phyloP scores from a whole-genome alignment of 176 grass and related monocot species.

The Paspalum notatum region DNA sequence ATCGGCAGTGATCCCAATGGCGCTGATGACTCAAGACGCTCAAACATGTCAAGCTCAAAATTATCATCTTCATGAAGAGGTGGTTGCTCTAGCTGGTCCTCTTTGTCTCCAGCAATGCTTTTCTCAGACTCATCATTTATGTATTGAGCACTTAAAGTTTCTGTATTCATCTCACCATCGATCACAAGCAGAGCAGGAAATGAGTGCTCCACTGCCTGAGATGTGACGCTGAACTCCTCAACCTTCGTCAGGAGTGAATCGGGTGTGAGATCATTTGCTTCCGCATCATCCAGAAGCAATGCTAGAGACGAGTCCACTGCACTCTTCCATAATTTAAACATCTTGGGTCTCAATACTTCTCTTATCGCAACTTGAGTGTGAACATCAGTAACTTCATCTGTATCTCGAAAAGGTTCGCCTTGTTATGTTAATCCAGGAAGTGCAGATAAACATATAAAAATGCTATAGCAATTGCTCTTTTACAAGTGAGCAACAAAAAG shows the following conservation, averaged over 20 bases:
- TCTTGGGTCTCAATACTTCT: conserved; percentile 63
- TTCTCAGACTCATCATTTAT: conserved; percentile 35
- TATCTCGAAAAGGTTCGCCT: conserved; percentile 15
- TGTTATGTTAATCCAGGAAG: conserved; percentile 19
- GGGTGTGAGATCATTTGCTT: conserved; percentile 57
- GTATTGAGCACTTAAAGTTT: conserved; percentile 27
- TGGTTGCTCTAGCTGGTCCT: conserved; percentile 32
- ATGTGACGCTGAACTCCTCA: conserved; percentile 67
- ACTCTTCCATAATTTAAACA: conserved; percentile 69
- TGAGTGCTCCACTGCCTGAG: conserved; percentile 70
- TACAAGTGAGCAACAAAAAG: background rate
- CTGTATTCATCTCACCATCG: conserved; percentile 17
- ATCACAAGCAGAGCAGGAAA: conserved; percentile 70
- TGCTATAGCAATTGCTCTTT: background rate
- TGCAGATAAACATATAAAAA: background rate
- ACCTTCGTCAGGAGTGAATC: conserved; percentile 74
- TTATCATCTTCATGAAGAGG: conserved; percentile 31
- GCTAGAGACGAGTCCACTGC: conserved; percentile 78
- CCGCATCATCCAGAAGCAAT: conserved; percentile 60
- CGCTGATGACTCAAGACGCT: conserved; percentile 50
- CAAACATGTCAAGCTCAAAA: conserved; percentile 51
- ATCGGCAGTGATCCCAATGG: conserved; percentile 74
- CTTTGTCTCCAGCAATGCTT: conserved; percentile 20
- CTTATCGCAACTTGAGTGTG: conserved; percentile 11
- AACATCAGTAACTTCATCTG: conserved; percentile 41